Evolutionary conservation across 164 flowering plant species (phyloP).

Genomic region (Vitis rotundifolia): DNA sequence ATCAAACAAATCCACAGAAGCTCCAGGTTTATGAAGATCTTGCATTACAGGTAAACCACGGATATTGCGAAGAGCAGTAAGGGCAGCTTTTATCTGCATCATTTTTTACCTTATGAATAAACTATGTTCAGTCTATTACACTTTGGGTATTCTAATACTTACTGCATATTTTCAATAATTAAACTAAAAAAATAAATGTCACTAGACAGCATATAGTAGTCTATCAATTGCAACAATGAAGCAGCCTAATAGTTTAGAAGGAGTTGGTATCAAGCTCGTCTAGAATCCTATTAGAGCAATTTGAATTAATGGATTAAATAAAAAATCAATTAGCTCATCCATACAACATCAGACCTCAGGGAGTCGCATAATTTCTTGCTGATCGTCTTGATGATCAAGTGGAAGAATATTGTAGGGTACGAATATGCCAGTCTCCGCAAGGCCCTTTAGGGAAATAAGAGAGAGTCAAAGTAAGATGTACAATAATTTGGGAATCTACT

Average conservation of each 20-base stretch:
- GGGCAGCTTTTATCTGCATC: constrained; percentile 76
- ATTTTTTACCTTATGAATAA: constrained; percentile 6
- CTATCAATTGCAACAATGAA: not conserved
- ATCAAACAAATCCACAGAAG: constrained; percentile 63
- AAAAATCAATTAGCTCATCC: constrained; percentile 3
- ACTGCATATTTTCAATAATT: not conserved
- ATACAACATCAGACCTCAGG: constrained; percentile 66
- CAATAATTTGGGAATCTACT: not conserved
- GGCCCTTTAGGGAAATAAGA: constrained; percentile 29
- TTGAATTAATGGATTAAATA: constrained; percentile 2
- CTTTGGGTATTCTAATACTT: not conserved
- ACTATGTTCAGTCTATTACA: not conserved
- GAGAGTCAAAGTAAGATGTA: not conserved
- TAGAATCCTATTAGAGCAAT: not conserved
- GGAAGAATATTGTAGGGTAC: constrained; percentile 88
- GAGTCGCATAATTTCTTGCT: constrained; percentile 83
- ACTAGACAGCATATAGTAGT: not conserved
- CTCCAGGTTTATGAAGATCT: constrained; percentile 37
- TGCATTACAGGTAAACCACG: constrained; percentile 65
- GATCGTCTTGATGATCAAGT: constrained; percentile 71
- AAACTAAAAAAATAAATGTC: not conserved
- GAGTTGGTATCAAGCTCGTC: not conserved
- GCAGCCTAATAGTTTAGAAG: not conserved
- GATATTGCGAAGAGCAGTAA: constrained; percentile 57
- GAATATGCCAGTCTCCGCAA: constrained; percentile 49